phyloP scores from a whole-genome alignment of 305 asterid species.

The Stenogyne calaminthoides region DNA sequence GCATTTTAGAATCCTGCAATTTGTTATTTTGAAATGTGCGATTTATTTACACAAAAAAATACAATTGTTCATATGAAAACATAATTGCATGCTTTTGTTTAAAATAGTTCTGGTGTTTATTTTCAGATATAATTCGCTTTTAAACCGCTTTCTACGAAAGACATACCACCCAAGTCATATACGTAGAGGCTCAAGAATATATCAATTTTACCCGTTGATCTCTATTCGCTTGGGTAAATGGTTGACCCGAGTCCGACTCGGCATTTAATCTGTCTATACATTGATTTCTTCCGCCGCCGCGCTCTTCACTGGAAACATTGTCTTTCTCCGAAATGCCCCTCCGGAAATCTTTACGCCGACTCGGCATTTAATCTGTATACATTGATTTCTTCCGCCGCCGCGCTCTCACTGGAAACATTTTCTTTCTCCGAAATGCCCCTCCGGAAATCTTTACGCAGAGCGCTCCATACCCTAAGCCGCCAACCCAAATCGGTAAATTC shows the following conservation, averaged over 20 bases:
- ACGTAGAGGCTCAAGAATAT: too few species aligned
- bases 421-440: constrained; percentile 48
- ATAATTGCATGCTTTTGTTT: too few species aligned
- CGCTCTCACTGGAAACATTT: not conserved
- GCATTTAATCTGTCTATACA: not conserved
- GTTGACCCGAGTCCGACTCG: not conserved
- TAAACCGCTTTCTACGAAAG: too few species aligned
- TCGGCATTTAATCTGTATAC: not conserved
- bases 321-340: constrained; percentile 48
- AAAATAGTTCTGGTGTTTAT: too few species aligned
- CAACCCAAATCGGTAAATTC: constrained; percentile 33
- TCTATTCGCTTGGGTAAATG: not conserved
- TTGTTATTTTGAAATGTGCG: too few species aligned
- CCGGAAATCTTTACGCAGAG: constrained; percentile 42
- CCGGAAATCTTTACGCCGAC: constrained; percentile 36
- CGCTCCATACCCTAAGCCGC: constrained; percentile 39
- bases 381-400: not conserved
- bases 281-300: not conserved
- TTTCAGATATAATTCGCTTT: too few species aligned
- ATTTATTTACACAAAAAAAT: too few species aligned
- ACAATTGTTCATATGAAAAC: too few species aligned
- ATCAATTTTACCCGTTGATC: not conserved
- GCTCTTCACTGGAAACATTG: not conserved
- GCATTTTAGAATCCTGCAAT: too few species aligned
- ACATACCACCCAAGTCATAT: too few species aligned